Base-by-base conservation (phyloP, 306 rosid species). In the Pterocarpus macrocarpus region DNA sequence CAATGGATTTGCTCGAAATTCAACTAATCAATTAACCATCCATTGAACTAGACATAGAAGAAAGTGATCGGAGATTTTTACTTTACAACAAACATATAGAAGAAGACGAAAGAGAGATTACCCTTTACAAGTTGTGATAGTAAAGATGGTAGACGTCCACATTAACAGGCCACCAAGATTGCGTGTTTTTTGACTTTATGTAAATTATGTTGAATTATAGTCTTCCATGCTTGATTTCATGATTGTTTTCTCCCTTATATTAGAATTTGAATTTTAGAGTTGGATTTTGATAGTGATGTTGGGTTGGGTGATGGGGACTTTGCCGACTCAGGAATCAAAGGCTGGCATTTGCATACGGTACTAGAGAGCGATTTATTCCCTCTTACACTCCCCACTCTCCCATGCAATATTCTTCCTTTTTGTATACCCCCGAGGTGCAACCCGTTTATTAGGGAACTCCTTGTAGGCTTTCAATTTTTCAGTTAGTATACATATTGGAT, bases 141-240 rank as follows among this genome's bases (percentile, higher is more conserved):
- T 22, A 22, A 22, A 22, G 28, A 22, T 22, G 28, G 28, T 22
- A 1, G 28, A 22, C 0, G 28, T 22, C 28, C 28, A 22, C 28
- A 22, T 22, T 22, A 22, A 22, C 28, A 22, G 28, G 28, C 68
- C 45, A 41, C 67, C 58, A 41, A 64, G 52, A 58, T 22, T 35
- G 69, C 80, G 33, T 68, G 66, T 11, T 59, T 16, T 43, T 69
- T 76, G 85, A 82, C 73, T 50, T 71, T 9, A 14, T 44, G 71
- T 7, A 69, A 59, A 61, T 59, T 43, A 43, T 50, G 45, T 44
- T 22, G 28, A 22, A 68, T 47, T 59, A 57, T 67, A 28, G 64
- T 66, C 64, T 28, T 80, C 45, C 41, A 33, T 10, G 55, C 7
- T 33, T 1, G 33, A 57, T 65, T 45, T 74, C 33, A 58, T 82